Percentiles rank a stretch among this genome's conserved stretches.
Conservation (phyloP, 495 filamentous ascomycete genomes). For the Durotheca rogersii region DNA sequence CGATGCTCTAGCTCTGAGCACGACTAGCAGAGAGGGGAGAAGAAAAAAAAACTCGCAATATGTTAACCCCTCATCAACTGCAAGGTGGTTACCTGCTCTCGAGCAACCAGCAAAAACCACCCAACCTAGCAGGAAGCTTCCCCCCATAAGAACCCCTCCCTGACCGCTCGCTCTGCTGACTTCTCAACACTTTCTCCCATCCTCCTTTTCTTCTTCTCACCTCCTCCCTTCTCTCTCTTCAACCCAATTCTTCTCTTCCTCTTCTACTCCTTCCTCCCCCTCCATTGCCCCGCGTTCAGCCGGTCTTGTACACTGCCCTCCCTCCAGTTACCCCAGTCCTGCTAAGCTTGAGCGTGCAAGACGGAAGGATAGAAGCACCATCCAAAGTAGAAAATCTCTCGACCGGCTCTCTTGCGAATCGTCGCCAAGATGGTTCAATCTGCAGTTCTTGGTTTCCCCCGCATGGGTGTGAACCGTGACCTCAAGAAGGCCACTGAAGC, state of each 20-base stretch:
- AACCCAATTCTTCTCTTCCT: slow-evolving; percentile 1
- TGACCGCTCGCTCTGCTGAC: slow-evolving; percentile 26
- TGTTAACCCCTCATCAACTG: slow-evolving; percentile 33
- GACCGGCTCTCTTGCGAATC: too few species aligned
- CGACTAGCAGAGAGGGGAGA: slow-evolving; percentile 5
- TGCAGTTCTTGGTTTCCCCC: slow-evolving; percentile 75
- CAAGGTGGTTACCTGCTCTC: too few species aligned
- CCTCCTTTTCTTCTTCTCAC: slow-evolving; percentile 1
- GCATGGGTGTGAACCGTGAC: slow-evolving; percentile 97
- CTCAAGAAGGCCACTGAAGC: slow-evolving; percentile 99
- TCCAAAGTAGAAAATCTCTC: slow-evolving; percentile 22
- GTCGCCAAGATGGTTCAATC: slow-evolving; percentile 77
- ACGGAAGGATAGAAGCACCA: slow-evolving; percentile 5
- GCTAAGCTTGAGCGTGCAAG: too few species aligned
- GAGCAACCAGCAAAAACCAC: too few species aligned
- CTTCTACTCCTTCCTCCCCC: slow-evolving; percentile 22
- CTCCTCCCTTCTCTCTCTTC: slow-evolving; percentile 8
- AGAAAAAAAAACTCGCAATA: slow-evolving; percentile 25
- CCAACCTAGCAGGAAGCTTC: slow-evolving; percentile 7
- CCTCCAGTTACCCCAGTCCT: too few species aligned
- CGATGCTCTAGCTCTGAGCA: slow-evolving; percentile 22
- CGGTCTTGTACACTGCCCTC: too few species aligned
- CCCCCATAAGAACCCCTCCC: slow-evolving; percentile 31
- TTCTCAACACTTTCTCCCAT: slow-evolving; percentile 9
- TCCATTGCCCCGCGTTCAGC: slow-evolving; percentile 21